A percentile compares a stretch with the other conserved stretches of the same genome.
These are phyloP conservation scores for Macrophomina tecta DNA, from an alignment of 2,329 filamentous ascomycete species.

Conservation along the genomic window DNA sequence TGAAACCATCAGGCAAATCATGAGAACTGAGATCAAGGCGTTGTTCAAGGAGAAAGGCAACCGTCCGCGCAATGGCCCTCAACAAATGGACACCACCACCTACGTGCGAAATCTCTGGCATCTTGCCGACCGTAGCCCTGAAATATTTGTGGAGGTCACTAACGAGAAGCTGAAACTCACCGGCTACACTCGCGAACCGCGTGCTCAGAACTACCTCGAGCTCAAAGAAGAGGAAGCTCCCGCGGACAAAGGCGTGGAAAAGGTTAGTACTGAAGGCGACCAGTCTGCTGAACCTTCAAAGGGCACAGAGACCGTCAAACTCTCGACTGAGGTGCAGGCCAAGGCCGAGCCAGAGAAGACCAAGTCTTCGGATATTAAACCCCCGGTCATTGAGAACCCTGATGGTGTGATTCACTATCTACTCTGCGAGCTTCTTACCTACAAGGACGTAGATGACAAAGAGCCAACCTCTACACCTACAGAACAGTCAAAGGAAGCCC, in stretches of 20 bases:
- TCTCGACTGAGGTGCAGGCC: conserved; percentile 48
- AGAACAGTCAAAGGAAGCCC: conserved; percentile 50
- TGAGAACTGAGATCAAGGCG: conserved; percentile 85
- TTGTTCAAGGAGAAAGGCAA: conserved; percentile 66
- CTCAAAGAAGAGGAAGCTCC: conserved; percentile 57
- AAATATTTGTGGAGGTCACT: conserved; percentile 84
- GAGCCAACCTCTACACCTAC: conserved; percentile 56
- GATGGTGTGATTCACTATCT: conserved; percentile 96
- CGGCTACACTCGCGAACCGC: conserved; percentile 62
- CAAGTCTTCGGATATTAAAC: conserved; percentile 75
- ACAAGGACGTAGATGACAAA: conserved; percentile 90
- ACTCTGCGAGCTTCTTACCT: conserved; percentile 88
- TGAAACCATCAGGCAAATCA: conserved; percentile 85
- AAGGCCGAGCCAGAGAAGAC: conserved; percentile 67
- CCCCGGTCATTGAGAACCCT: conserved; percentile 86
- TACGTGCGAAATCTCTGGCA: conserved; percentile 81
- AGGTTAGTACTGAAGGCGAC: neutral
- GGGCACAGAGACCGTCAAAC: conserved; percentile 33
- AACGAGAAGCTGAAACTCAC: conserved; percentile 81
- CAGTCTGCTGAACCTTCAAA: conserved; percentile 42
- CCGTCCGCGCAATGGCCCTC: conserved; percentile 35
- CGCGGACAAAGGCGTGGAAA: conserved; percentile 19
- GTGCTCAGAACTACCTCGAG: conserved; percentile 52
- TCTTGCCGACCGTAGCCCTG: conserved; percentile 79
- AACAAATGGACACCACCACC: conserved; percentile 67